phyloP scores from a whole-genome alignment of 805 yeast genomes.

The Sugiyamaella smithiae region DNA sequence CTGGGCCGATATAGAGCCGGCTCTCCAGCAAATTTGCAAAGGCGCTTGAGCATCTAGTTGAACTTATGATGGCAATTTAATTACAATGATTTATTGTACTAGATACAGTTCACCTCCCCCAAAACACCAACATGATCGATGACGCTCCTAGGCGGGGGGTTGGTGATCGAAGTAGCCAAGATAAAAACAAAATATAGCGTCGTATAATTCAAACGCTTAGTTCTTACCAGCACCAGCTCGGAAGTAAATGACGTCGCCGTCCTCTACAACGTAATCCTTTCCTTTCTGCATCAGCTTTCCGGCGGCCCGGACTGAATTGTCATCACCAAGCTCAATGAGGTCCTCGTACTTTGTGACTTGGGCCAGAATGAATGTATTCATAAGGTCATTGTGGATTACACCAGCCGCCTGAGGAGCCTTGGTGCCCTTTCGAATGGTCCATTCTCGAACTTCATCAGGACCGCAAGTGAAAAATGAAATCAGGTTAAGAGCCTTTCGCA shows the following conservation, averaged over 20 bases:
- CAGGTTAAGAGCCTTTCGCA: conserved; percentile 83
- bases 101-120: too few relatives aligned
- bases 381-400: conserved; percentile 80
- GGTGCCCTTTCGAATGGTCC: conserved; percentile 77
- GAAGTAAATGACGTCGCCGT: conserved; percentile 88
- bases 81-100: too few relatives aligned
- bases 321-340: conserved; percentile 73
- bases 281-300: conserved; percentile 92
- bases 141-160: too few relatives aligned
- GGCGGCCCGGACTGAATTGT: conserved; percentile 73
- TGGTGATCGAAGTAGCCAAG: too few relatives aligned
- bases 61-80: too few relatives aligned
- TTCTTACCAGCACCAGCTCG: conserved; percentile 92
- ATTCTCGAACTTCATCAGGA: conserved; percentile 77
- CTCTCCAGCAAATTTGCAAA: too few relatives aligned
- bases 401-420: conserved; percentile 90
- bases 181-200: too few relatives aligned
- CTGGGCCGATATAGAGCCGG: too few relatives aligned
- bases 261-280: conserved; percentile 91
- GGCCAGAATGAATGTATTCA: conserved; percentile 77
- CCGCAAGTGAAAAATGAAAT: conserved; percentile 96
- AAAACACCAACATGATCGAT: too few relatives aligned
- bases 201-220: too few relatives aligned
- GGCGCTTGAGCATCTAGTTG: too few relatives aligned
- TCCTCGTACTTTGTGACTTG: conserved; percentile 83